Evolutionary conservation across 106 monocot species (phyloP).

Genomic region (Narthecium ossifragum): DNA sequence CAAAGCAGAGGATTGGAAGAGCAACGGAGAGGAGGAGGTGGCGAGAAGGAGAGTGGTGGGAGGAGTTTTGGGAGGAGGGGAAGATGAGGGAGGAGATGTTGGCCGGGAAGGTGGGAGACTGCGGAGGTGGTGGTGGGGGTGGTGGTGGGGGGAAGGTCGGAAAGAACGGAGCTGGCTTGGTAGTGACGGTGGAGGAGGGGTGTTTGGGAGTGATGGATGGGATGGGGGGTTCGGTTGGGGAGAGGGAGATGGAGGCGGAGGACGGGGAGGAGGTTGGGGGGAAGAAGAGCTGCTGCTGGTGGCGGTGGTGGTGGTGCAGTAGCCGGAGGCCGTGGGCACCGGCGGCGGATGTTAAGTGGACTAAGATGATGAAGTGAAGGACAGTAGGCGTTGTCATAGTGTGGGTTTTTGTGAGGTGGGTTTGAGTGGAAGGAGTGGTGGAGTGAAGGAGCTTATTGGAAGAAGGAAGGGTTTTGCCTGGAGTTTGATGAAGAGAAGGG

Average conservation of each 20-base stretch:
- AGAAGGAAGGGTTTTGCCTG: too few relatives aligned
- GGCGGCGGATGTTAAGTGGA: too few relatives aligned
- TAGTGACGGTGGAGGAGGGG: conserved; percentile 10
- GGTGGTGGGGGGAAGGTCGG: conserved; percentile 19
- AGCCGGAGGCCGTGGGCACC: too few relatives aligned
- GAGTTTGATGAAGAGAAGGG: too few relatives aligned
- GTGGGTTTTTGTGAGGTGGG: too few relatives aligned
- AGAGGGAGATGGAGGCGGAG: not conserved
- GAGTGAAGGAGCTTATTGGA: too few relatives aligned
- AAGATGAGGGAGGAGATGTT: conserved; percentile 10
- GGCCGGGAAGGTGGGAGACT: conserved; percentile 11
- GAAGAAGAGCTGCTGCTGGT: conserved; percentile 23
- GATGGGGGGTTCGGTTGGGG: conserved; percentile 4
- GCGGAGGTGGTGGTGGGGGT: conserved; percentile 23
- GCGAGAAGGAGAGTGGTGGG: conserved; percentile 13
- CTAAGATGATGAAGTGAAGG: too few relatives aligned
- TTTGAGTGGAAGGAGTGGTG: too few relatives aligned
- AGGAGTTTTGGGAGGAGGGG: conserved; percentile 12
- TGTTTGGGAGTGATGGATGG: conserved; percentile 7
- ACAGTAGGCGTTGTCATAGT: too few relatives aligned
- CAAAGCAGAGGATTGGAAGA: not conserved
- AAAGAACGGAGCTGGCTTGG: conserved; percentile 10
- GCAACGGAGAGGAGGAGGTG: not conserved
- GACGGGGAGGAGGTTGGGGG: conserved; percentile 4
- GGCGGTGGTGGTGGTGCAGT: too few relatives aligned